Conservation (phyloP, 805 yeast species). For the Peterozyma xylosa region DNA sequence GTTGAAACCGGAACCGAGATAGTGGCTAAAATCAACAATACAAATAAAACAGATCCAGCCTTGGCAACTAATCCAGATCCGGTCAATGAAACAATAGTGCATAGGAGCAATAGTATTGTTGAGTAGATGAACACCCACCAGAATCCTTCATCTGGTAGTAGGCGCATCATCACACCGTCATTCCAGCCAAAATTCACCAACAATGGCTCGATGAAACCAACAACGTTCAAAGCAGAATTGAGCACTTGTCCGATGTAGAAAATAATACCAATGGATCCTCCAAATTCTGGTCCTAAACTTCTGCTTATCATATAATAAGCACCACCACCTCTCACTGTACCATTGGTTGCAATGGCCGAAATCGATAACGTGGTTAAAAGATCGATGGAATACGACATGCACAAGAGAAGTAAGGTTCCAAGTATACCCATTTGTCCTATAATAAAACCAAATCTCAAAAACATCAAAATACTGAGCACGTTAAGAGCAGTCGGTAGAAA, state of each 20-base stretch:
- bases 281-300: conserved; percentile 95
- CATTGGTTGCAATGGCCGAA: conserved; percentile 95
- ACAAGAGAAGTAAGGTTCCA: conserved; percentile 62
- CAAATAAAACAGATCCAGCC: conserved; percentile 71
- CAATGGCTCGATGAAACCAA: conserved; percentile 90
- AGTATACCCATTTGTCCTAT: conserved; percentile 89
- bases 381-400: conserved; percentile 74
- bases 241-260: conserved; percentile 92
- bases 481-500: conserved; percentile 91
- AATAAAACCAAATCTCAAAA: conserved; percentile 89
- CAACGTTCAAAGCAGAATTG: conserved; percentile 88
- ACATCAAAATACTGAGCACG: conserved; percentile 91
- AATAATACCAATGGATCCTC: conserved; percentile 94
- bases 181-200: conserved; percentile 65
- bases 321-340: conserved; percentile 97
- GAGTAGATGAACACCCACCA: conserved; percentile 68
- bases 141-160: conserved; percentile 60
- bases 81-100: conserved; percentile 69
- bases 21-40: conserved; percentile 61
- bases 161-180: conserved; percentile 44
- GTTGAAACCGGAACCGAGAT: conserved; percentile 77
- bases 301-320: conserved; percentile 97
- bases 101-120: conserved; percentile 56
- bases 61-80: conserved; percentile 79
- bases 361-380: conserved; percentile 81